Base-by-base conservation (phyloP, 768 basidiomycete genomes). In the Boletus rubroflammeus region DNA sequence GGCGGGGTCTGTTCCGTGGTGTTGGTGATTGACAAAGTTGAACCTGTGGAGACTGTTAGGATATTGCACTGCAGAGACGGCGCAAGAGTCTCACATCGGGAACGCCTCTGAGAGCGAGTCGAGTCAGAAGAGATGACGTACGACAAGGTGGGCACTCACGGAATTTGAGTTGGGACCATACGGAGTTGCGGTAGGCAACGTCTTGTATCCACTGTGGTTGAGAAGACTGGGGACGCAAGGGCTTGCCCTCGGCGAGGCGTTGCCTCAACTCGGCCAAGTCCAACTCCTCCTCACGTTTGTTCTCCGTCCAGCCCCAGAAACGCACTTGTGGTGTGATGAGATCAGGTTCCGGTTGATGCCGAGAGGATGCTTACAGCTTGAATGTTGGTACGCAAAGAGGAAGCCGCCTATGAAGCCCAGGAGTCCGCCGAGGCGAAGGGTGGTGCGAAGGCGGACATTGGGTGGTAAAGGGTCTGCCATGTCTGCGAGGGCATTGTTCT, bases 231-330 rank as follows among this genome's bases (percentile, higher is more conserved):
- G 95, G 94, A 65, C 96, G 90, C 47, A 98, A 70, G 10, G 94
- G 84, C 72, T 92, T 85, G 53, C 95, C 95, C 55, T 86, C 82
- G 61, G 74, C 73, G 3, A 83, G 87, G 23, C 83, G 83, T 58
- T 88, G 83, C 43, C 81, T 82, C 41, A 98, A 76, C 70, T 98
- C 96, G 15, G 76, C 78, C 38, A 85, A 65, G 68, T 98, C 96
- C 72, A 76, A 78, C 47, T 81, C 81, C 60, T 88, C 81, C 70
- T 98, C 96, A 15, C 82, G 78, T 59, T 83, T 81, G 73, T 96
- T 96, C 73, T 96, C 93, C 6, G 83, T 75, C 93, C 92, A 95
- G 48, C 93, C 93, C 91, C 90, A 94, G 77, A 96, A 91, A n/a
- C 93, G 92, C 67, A 82, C 90, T 93, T 64, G 46, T 23, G 11